Evolutionary conservation across 352 stramenopile genomes (phyloP).

Genomic region (Phytophthora ohioensis): DNA sequence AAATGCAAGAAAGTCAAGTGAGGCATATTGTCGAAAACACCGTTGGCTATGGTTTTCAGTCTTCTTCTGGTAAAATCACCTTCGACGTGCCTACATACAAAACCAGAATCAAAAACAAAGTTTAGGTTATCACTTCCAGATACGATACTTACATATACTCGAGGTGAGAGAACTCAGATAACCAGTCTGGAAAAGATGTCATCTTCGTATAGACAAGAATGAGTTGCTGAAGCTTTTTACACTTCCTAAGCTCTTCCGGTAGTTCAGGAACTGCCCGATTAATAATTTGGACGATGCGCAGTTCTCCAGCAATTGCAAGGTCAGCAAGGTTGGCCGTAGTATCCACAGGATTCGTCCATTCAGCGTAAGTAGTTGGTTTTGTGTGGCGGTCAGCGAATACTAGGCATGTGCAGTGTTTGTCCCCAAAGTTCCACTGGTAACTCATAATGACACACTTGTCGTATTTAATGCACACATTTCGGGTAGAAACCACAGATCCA

Average conservation of each 20-base stretch:
- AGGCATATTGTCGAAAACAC: slow-evolving; percentile 48
- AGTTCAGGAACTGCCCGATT: slow-evolving; percentile 50
- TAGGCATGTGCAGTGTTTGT: slow-evolving; percentile 43
- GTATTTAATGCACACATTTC: slow-evolving; percentile 40
- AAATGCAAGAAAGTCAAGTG: slow-evolving; percentile 47
- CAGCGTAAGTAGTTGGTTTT: slow-evolving; percentile 37
- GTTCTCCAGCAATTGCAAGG: slow-evolving; percentile 43
- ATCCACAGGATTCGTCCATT: slow-evolving; percentile 55
- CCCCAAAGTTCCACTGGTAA: slow-evolving; percentile 56
- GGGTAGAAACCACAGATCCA: slow-evolving; percentile 40
- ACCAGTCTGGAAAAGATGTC: slow-evolving; percentile 32
- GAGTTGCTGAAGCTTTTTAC: slow-evolving; percentile 44
- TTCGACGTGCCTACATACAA: slow-evolving; percentile 36
- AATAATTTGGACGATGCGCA: slow-evolving; percentile 59
- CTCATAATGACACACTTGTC: slow-evolving; percentile 47
- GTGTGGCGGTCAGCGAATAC: slow-evolving; percentile 52
- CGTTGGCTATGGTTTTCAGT: slow-evolving; percentile 22
- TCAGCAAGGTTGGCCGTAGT: slow-evolving; percentile 39
- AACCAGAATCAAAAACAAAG: not conserved
- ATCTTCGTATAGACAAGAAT: slow-evolving; percentile 56
- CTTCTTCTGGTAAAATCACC: slow-evolving; percentile 41
- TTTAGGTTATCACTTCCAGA: not conserved
- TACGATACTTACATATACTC: slow-evolving; percentile 47
- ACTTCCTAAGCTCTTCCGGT: slow-evolving; percentile 43
- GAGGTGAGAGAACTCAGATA: slow-evolving; percentile 42